Base-by-base conservation (phyloP, 441 rosid species). In the Pelargonium citronellum region DNA sequence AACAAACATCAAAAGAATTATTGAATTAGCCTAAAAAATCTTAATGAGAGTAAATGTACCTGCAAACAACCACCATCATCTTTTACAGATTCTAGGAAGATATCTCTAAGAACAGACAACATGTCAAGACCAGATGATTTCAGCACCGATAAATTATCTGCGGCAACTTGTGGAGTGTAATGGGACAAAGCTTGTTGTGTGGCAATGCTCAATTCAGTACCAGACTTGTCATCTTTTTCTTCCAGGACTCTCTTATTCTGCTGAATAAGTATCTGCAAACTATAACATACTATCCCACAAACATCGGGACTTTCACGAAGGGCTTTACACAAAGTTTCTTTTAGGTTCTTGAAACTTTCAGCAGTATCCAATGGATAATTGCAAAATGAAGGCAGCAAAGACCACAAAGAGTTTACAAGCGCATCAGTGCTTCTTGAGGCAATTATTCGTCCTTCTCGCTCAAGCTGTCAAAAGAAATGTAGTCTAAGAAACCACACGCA, bases 11-110 rank as follows among this genome's bases (percentile, higher is more conserved):
- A 64, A 64, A 16, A n/a, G 39, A 37, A 64, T 34, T 16, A 41
- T 30, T n/a, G 20, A 19, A 15, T 30, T 15, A 64, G 8, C 46
- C 64, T 30, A 3, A 11, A 60, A 60, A 20, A 5, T n/a, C 64
- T 30, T 60, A 17, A 4, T 60, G 27, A 60, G 64, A 60, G 13
- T 51, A 46, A 30, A 61, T 41, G 19, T 87, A 93, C 96, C 99
- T 86, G 92, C 83, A 94, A 82, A 76, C 82, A 87, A 80, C 94
- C 99, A 67, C 94, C 99, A 60, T 94, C 95, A 79, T 90, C 96
- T 62, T 86, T 84, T 22, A 79, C 62, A 67, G 96, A 87, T 77
- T 90, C 89, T 79, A 81, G 73, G 72, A 86, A 87, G 69, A 87
- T 78, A 71, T 81, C 82, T 7, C 88, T 82, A 83, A 95, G 74